Conservation (phyloP, 1,284 basidiomycete species). For the Tetrapyrgos nigripes region DNA sequence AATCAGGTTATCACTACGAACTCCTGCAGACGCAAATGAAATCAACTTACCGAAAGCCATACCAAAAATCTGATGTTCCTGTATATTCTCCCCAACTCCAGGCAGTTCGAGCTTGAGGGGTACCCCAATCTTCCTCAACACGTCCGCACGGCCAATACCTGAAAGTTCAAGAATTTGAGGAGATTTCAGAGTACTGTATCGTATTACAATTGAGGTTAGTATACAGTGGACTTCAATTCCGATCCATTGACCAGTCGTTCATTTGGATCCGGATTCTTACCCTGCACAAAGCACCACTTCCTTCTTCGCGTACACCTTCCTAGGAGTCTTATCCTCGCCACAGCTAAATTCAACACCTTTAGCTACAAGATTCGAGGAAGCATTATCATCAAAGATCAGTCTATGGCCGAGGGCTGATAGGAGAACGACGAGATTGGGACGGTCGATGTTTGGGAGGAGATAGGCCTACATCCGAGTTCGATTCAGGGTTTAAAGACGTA, state of each 20-base stretch:
- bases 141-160: constrained; percentile 49
- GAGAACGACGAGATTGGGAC: constrained; percentile 21
- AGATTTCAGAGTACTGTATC: constrained; percentile 41
- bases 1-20: too few species aligned
- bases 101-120: constrained; percentile 45
- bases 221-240: neutral
- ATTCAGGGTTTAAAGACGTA: too few species aligned
- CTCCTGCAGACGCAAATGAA: neutral
- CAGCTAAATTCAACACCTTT: constrained; percentile 28
- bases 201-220: neutral
- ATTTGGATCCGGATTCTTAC: constrained; percentile 22
- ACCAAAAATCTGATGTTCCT: constrained; percentile 47
- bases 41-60: constrained; percentile 15
- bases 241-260: neutral
- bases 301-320: constrained; percentile 19
- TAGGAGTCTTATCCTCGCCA: neutral
- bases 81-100: constrained; percentile 57
- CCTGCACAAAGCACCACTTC: constrained; percentile 52
- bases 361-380: constrained; percentile 15
- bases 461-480: too few species aligned
- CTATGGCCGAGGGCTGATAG: constrained; percentile 9
- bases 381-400: constrained; percentile 7
- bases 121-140: constrained; percentile 47
- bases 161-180: constrained; percentile 57
- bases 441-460: neutral